Base-by-base conservation (phyloP, 371 early-diverging fungal genomes). In the Apophysomyces ossiformis region DNA sequence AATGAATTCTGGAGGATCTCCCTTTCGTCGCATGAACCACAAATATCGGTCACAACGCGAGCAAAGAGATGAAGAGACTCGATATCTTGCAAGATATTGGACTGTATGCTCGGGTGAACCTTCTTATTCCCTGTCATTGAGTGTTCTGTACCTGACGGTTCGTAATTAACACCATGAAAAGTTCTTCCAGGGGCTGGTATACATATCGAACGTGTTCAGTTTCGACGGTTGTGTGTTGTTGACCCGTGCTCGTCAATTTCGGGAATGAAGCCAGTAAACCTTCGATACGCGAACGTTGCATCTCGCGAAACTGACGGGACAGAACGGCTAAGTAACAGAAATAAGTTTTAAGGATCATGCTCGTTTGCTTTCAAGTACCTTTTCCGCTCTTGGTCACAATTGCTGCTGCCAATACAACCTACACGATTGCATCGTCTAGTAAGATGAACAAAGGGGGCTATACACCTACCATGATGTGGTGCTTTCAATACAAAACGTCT, bases 201-300 rank as follows among this genome's bases (percentile, higher is more conserved):
- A 98, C 96, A 72, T 95, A 99, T 62, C 99, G 93, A 16, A 99
- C 95, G 58, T 93, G 84, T 44, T 98, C 99, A 1, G 97, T 98
- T 71, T 99, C 98, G 41, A 97, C 91, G 47, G 93, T 96, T 15
- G 99, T 98, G 70, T 97, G 98, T 82, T 99, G 97, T 69, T 95
- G 93, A 16, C 92, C 93, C 5, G 89, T 81, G 59, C 91, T 89
- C 62, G 97, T 93, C 63, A 99, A 85, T 78, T 97, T 97, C 7
- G 99, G 98, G 70, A 98, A 98, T 45, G 96, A 95, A 12, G 95
- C 93, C 59, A 98, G 80, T 54, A 98, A 84, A 15, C 97, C 97
- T 77, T 98, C 99, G 68, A 97, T 96, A 69, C 96, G 93, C n/a
- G 95, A 89, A 41, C 96, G 91, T 58, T 94, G 93, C 93, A 97